phyloP scores from a whole-genome alignment of 371 early-diverging fungal species.

The Actinomortierella wolfii region DNA sequence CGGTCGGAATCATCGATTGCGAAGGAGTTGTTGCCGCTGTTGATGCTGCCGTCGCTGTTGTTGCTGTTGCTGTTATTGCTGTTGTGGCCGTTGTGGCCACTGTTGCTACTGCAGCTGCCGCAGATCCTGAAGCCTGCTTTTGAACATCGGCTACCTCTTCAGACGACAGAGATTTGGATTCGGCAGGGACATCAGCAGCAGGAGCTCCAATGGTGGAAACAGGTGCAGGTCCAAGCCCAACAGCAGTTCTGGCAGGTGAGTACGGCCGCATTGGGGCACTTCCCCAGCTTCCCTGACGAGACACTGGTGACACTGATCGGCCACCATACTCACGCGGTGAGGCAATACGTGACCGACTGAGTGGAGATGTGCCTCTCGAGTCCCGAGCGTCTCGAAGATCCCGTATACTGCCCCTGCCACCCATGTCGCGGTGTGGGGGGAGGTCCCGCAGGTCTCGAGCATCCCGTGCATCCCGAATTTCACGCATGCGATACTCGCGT shows the following conservation, averaged over 20 bases:
- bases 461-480: constrained; percentile 23
- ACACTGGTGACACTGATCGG: constrained; percentile 17
- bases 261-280: constrained; percentile 16
- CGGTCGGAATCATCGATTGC: too few species aligned
- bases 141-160: too few species aligned
- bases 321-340: constrained; percentile 9
- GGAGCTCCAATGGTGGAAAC: too few species aligned
- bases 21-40: too few species aligned
- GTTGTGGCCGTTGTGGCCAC: constrained; percentile 20
- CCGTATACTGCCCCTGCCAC: constrained; percentile 18
- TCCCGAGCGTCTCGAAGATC: constrained; percentile 25
- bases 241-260: constrained; percentile 18
- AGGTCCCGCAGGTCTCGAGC: constrained; percentile 26
- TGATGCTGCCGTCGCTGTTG: constrained; percentile 12
- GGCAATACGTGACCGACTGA: constrained; percentile 6
- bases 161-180: too few species aligned
- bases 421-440: constrained; percentile 22
- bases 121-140: not conserved
- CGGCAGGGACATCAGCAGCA: too few species aligned
- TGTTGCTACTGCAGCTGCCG: constrained; percentile 3
- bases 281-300: constrained; percentile 20
- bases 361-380: constrained; percentile 16
- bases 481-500: constrained; percentile 32
- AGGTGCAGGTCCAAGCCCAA: too few species aligned
- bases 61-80: constrained; percentile 21